Evolutionary conservation across 176 grass and related monocot species (phyloP).

Genomic region (Triticum dicoccoides): DNA sequence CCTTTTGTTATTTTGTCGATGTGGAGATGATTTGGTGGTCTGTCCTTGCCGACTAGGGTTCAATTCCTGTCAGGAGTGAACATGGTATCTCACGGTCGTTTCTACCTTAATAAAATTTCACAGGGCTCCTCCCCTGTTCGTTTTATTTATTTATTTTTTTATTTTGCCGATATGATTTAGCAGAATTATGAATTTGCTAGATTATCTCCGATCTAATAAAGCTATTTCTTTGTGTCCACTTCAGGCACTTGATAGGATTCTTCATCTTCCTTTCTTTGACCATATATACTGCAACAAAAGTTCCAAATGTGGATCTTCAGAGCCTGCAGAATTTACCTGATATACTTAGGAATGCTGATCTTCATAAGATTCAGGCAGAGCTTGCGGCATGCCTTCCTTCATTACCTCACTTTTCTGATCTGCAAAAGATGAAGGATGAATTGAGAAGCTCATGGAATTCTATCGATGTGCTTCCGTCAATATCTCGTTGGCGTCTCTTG

Average conservation of each 20-base stretch:
- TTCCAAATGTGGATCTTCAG: conserved; percentile 70
- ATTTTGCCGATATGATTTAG: neutral
- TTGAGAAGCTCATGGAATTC: conserved; percentile 65
- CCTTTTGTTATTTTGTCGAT: neutral
- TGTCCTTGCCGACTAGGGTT: neutral
- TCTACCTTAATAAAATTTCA: neutral
- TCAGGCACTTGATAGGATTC: conserved; percentile 93
- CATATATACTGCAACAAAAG: conserved; percentile 82
- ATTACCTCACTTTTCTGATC: conserved; percentile 58
- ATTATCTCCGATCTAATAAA: conserved; percentile 17
- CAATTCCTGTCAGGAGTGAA: neutral
- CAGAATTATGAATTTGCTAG: neutral
- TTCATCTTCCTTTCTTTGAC: conserved; percentile 89
- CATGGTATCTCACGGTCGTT: neutral
- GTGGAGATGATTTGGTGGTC: neutral
- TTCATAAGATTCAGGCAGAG: conserved; percentile 71
- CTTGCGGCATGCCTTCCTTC: conserved; percentile 75
- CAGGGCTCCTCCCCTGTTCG: neutral
- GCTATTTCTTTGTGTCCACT: conserved; percentile 1
- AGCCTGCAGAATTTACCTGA: conserved; percentile 70
- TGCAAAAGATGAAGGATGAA: conserved; percentile 75
- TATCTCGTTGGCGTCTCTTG: conserved; percentile 64
- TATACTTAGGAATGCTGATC: conserved; percentile 64
- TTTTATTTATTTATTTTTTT: neutral
- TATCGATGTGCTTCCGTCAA: conserved; percentile 56